These are phyloP conservation scores for Seiridium cupressi DNA, from an alignment of 2,329 filamentous ascomycete species.

Conservation along the genomic window DNA sequence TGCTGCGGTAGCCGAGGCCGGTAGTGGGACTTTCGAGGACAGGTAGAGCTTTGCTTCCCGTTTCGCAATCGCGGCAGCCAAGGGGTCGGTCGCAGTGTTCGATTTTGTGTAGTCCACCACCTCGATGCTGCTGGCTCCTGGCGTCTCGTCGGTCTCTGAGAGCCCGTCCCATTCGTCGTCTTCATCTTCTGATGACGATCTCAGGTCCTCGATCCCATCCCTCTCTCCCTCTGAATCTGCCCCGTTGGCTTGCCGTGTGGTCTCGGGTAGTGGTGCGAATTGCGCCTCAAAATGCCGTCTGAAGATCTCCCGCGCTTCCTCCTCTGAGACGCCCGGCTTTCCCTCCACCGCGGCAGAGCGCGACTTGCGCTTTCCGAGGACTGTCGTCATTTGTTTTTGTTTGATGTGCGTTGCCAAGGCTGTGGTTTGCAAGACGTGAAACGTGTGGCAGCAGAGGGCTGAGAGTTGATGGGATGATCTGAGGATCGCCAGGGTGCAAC, in stretches of 20 bases:
- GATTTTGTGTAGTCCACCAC: conserved; percentile 59
- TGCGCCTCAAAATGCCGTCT: conserved; percentile 83
- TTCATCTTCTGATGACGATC: conserved; percentile 21
- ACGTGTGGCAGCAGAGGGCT: background rate
- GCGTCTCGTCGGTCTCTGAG: conserved; percentile 16
- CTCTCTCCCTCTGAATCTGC: conserved; percentile 22
- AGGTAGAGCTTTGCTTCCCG: conserved; percentile 72
- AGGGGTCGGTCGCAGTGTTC: conserved; percentile 29
- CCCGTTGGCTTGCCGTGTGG: background rate
- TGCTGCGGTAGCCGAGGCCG: conserved; percentile 20
- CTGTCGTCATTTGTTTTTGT: conserved; percentile 34
- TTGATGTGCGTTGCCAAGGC: background rate
- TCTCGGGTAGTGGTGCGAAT: conserved; percentile 66
- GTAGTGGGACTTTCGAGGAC: conserved; percentile 50
- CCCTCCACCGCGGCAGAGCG: conserved; percentile 13
- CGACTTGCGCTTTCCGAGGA: conserved; percentile 51
- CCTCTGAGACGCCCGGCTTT: conserved; percentile 30
- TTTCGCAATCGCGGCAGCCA: conserved; percentile 53
- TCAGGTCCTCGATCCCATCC: conserved; percentile 4
- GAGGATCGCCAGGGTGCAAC: too few relatives aligned
- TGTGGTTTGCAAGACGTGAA: background rate
- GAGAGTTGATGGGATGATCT: too few relatives aligned
- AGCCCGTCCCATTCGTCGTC: conserved; percentile 14
- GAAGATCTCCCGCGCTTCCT: conserved; percentile 72
- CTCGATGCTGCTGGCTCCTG: conserved; percentile 42